A percentile compares a stretch with the other conserved stretches of the same genome.
Conservation (phyloP, 2,329 filamentous ascomycete species). For the Rutstroemia sp. region DNA sequence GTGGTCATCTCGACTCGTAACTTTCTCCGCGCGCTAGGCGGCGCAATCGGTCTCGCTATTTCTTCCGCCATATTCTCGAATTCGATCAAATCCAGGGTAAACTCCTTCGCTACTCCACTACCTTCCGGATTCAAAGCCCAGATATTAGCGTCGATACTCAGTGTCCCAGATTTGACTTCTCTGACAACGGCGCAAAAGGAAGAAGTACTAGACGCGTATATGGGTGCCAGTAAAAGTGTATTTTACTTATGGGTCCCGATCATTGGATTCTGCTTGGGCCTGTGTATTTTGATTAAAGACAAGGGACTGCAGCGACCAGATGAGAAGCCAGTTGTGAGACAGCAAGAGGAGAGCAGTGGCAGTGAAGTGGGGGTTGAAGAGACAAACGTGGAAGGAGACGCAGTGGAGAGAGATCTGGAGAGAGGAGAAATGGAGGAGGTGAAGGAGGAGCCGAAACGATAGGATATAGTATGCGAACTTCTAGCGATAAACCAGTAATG, state of each 20-base stretch:
- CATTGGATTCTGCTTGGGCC: conserved; percentile 41
- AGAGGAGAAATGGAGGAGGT: too few species aligned
- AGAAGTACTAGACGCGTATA: conserved; percentile 43
- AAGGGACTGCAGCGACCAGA: conserved; percentile 35
- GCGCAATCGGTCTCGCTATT: conserved; percentile 49
- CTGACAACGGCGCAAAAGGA: conserved; percentile 21
- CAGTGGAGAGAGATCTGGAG: too few species aligned
- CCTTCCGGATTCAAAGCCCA: conserved; percentile 12
- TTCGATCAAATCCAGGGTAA: conserved; percentile 23
- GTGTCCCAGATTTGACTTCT: conserved; percentile 18
- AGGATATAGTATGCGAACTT: too few species aligned
- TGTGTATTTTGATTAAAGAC: conserved; percentile 45
- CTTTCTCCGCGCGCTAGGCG: conserved; percentile 53
- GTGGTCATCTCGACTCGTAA: conserved; percentile 57
- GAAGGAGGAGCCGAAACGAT: too few species aligned
- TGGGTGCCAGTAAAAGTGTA: conserved; percentile 44
- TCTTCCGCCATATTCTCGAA: conserved; percentile 43
- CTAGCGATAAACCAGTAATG: too few species aligned
- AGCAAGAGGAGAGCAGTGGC: not conserved
- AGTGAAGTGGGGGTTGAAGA: not conserved
- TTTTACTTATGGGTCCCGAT: conserved; percentile 51
- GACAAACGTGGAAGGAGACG: too few species aligned
- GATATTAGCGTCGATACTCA: conserved; percentile 22
- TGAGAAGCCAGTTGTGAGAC: conserved; percentile 11
- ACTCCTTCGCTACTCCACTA: conserved; percentile 13